Base-by-base conservation (phyloP, 2,329 filamentous ascomycete genomes). In the Orbilia oligospora region DNA sequence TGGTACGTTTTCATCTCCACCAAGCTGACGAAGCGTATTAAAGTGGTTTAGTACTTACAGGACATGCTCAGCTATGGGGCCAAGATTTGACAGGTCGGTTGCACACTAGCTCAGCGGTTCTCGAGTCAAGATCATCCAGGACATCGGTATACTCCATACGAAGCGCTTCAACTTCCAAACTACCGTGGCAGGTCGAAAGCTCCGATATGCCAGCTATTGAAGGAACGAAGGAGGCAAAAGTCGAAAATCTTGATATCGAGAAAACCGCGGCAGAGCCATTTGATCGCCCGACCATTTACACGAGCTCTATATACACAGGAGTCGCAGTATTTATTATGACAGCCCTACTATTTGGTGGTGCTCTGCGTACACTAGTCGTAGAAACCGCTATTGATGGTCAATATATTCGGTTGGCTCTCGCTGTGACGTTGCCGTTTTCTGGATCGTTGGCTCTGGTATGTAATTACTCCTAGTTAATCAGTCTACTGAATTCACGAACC, bases 281-380 rank as follows among this genome's bases (percentile, higher is more conserved):
- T 22, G 53, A 49, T 36, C 67, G 67, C n/a, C 67, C 67, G 12
- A 38, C 27, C 18, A n/a, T 70, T 24, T 70, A 70, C 33, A 70
- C 53, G 20, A 70, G 67, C 9, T 61, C 67, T 3, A 18, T 70
- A 33, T 70, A 48, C 51, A 70, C 67, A 6, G 67, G 67, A n/a
- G n/a, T 61, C 9, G 67, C 67, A 8, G 33, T 70, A 16, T 61
- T 48, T 46, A 22, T 44, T 36, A 70, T 70, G 67, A 61, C 41
- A 9, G 22, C 61, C 1, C 67, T 70, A 2, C 20, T 70, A 8
- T 70, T 70, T 38, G 67, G 67, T 49, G 53, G 51, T n/a, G 20
- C 51, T 61, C 20, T 70, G 14, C 53, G 67, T 22, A 61, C 38
- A 18, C 51, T 70, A 44, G 53, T 70, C 14, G 44, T 44, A 16